Evolutionary conservation across 352 stramenopile species (phyloP), one percentile per base, ranked within the genome.

Genomic region (Peronosclerospora sorghi): DNA sequence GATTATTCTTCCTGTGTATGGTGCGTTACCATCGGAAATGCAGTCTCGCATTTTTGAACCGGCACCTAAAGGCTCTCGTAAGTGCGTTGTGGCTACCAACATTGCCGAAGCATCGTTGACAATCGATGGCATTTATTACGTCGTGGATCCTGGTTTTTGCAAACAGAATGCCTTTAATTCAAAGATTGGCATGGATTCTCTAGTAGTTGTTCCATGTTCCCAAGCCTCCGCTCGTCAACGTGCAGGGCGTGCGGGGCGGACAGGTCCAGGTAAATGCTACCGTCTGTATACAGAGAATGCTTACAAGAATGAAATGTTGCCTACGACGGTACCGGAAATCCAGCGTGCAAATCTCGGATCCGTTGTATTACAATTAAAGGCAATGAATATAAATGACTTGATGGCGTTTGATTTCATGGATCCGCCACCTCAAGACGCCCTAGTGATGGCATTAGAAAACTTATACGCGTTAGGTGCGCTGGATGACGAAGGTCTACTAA

Each of bases 331-430:
- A 27, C 97, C 97, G 4, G 97, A 99, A 63, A 99, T 99, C 56
- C 96, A 99, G 64, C 79, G 97, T 21, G 97, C 95, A 0, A 99
- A 99, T 64, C 69, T 99, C 4, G 95, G 91, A 5, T 97, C 96
- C 29, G 93, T 98, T 24, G 96, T 99, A 27, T 69, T 99, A 36
- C 94, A 99, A 62, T 67, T 99, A 5, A 99, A 99, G 66, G 95
- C 96, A 1, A 99, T 99, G 96, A 95, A 96, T 28, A 99, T 99
- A 56, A 98, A 99, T 52, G 96, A 99, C 59, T 66, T 99, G 12
- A 73, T 99, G 41, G 73, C 76, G 17, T 99, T 99, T 65, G 96
- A 99, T 64, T 99, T 99, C 47, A 98, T 99, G 92, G 96, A 99
- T 58, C 95, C 96, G 15, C 97, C 97, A 4, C 91, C 96, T 14